Evolutionary conservation across 2,329 filamentous ascomycete genomes (phyloP).

Genomic region (Fusarium duplospermum): DNA sequence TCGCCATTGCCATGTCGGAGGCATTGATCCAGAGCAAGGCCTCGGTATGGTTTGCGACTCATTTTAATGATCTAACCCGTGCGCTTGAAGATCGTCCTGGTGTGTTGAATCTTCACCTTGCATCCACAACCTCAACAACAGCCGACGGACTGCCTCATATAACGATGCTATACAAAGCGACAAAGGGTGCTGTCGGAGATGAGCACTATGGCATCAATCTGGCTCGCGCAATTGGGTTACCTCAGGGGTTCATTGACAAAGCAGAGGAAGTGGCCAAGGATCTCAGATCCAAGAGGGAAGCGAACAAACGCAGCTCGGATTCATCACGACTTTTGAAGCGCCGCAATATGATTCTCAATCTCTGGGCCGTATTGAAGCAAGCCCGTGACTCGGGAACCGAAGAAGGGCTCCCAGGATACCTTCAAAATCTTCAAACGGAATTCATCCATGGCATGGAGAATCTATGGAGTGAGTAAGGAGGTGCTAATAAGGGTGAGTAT

Average conservation of each 20-base stretch:
- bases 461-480: constrained; percentile 59
- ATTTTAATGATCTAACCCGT: constrained; percentile 85
- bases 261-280: constrained; percentile 75
- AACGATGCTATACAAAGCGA: constrained; percentile 89
- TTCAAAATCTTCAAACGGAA: constrained; percentile 69
- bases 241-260: constrained; percentile 71
- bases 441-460: constrained; percentile 79
- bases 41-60: constrained; percentile 92
- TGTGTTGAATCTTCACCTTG: constrained; percentile 85
- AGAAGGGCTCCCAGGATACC: constrained; percentile 61
- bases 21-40: constrained; percentile 83
- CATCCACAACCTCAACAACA: constrained; percentile 70
- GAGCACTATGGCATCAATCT: constrained; percentile 86
- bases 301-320: constrained; percentile 68
- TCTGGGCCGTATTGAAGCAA: constrained; percentile 79
- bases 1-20: constrained; percentile 91
- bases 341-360: constrained; percentile 77
- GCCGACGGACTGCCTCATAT: constrained; percentile 69
- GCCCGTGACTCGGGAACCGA: constrained; percentile 73
- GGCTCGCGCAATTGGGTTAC: constrained; percentile 80
- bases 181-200: constrained; percentile 76
- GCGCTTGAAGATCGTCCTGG: constrained; percentile 81
- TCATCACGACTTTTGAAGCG: constrained; percentile 70
- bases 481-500: neutral
- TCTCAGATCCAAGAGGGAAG: constrained; percentile 68